phyloP scores from a whole-genome alignment of 2,329 filamentous ascomycete genomes.

The Microdochium nivale region DNA sequence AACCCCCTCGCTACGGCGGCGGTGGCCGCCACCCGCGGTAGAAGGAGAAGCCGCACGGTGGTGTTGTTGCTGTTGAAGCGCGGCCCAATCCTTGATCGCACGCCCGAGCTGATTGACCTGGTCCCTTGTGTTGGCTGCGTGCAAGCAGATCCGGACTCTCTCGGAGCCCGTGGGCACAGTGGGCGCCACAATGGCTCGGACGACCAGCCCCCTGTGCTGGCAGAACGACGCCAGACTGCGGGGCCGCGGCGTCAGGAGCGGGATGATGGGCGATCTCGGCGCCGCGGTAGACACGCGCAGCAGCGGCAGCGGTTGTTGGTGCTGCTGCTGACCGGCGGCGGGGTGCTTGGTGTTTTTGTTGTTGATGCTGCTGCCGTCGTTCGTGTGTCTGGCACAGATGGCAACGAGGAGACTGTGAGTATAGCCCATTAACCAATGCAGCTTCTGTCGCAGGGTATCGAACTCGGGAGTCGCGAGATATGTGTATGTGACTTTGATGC shows the following conservation, averaged over 20 bases:
- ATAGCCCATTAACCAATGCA: conserved; percentile 34
- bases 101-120: conserved; percentile 42
- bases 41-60: no score
- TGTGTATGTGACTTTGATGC: conserved; percentile 19
- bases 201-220: conserved; percentile 41
- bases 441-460: conserved; percentile 23
- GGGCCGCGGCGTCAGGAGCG: conserved; percentile 41
- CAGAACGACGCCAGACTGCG: conserved; percentile 44
- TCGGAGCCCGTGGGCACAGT: conserved; percentile 48
- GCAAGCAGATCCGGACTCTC: conserved; percentile 49
- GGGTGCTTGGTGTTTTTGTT: conserved; percentile 13
- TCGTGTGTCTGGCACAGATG: conserved; percentile 14
- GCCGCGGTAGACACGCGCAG: background rate
- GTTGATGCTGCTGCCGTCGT: conserved; percentile 20
- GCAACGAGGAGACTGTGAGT: conserved; percentile 30
- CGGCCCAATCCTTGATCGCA: conserved; percentile 32
- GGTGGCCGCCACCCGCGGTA: no score
- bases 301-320: background rate
- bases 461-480: conserved; percentile 17
- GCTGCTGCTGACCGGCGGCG: no score
- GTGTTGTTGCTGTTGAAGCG: background rate
- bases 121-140: conserved; percentile 44
- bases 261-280: conserved; percentile 47
- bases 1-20: no score
- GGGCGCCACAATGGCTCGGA: conserved; percentile 50